These are phyloP conservation scores for Salix exigua DNA, from an alignment of 345 rosid species.

Conservation along the genomic window DNA sequence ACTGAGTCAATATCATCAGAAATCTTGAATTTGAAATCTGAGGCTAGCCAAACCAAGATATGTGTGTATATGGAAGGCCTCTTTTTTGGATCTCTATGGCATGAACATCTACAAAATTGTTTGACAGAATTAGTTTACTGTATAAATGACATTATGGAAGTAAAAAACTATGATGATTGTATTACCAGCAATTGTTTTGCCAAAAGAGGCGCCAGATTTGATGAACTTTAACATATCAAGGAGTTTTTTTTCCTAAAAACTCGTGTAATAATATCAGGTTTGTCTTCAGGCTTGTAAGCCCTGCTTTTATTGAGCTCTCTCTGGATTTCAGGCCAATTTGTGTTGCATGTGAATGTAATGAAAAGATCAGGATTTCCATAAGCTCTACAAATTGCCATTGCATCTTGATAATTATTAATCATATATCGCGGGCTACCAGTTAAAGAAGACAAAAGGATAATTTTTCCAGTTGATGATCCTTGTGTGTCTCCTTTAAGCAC, in stretches of 20 bases:
- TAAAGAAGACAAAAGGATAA: neutral
- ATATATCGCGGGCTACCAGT: neutral
- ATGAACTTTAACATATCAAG: too few relatives aligned
- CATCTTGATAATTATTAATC: neutral
- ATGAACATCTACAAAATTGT: neutral
- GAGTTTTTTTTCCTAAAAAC: too few relatives aligned
- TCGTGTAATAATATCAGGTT: neutral
- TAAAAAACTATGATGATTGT: fast-evolving
- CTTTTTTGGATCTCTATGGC: neutral
- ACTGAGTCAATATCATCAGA: neutral
- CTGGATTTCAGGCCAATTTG: too few relatives aligned
- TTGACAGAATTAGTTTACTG: fast-evolving
- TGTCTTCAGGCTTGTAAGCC: too few relatives aligned
- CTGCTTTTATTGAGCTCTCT: too few relatives aligned
- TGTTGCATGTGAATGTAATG: neutral
- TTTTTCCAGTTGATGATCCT: neutral
- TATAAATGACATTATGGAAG: too few relatives aligned
- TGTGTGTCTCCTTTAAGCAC: neutral
- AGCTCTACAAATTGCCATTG: neutral
- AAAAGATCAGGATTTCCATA: neutral
- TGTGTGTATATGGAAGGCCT: neutral
- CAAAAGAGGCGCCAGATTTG: too few relatives aligned
- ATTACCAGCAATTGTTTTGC: neutral
- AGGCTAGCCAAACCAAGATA: neutral
- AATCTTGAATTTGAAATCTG: neutral